Conservation (phyloP, 352 stramenopile species). For the Pythium phragmitis region DNA sequence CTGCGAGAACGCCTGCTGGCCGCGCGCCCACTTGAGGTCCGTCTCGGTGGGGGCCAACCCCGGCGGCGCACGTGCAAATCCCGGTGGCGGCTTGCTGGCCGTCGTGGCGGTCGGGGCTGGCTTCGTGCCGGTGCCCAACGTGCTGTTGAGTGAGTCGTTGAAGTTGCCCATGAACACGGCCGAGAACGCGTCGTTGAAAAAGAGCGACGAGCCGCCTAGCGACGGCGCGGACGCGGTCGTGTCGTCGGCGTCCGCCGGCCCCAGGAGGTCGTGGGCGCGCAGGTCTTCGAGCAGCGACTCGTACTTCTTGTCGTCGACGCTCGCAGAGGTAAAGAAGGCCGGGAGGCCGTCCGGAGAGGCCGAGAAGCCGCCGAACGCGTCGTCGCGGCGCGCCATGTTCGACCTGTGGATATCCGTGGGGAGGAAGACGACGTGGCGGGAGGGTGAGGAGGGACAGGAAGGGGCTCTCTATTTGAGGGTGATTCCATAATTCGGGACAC, state of each 20-base stretch:
- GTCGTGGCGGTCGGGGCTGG: not conserved
- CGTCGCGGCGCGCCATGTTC: conserved; percentile 14
- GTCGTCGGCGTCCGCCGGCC: conserved; percentile 47
- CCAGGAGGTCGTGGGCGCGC: conserved; percentile 78
- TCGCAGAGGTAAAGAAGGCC: conserved; percentile 79
- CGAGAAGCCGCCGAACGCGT: conserved; percentile 31
- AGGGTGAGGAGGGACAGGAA: not conserved
- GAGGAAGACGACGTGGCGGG: not conserved
- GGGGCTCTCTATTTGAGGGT: not conserved
- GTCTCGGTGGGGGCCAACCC: conserved; percentile 55
- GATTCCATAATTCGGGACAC: not conserved
- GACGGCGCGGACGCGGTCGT: conserved; percentile 22
- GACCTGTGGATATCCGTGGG: not conserved
- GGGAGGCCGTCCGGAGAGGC: conserved; percentile 52
- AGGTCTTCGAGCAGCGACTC: conserved; percentile 83
- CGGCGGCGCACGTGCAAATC: conserved; percentile 52
- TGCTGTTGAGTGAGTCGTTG: conserved; percentile 32
- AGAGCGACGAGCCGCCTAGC: conserved; percentile 61
- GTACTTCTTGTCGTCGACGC: conserved; percentile 86
- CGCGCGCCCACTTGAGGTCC: conserved; percentile 79
- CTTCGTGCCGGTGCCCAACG: conserved; percentile 9
- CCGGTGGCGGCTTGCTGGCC: conserved; percentile 40
- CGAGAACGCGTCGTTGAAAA: conserved; percentile 86
- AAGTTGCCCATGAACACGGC: conserved; percentile 84
- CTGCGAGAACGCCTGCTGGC: conserved; percentile 70